Conservation (phyloP, 2,329 filamentous ascomycete species). For the Sclerotinia sclerotiorum region DNA sequence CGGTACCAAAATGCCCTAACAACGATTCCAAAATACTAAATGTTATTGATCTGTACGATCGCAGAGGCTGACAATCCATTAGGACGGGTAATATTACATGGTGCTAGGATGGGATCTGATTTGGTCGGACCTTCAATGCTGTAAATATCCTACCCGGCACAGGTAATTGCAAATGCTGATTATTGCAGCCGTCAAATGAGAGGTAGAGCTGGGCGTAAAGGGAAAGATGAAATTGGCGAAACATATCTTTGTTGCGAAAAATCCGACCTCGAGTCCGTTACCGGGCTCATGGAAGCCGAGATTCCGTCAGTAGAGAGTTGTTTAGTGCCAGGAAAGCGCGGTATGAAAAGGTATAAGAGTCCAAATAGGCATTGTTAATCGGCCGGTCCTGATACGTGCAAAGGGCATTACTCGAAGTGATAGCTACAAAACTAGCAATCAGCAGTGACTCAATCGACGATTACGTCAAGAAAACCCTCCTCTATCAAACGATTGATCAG, state of each 20-base stretch:
- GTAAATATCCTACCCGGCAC: constrained; percentile 39
- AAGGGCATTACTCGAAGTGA: constrained; percentile 69
- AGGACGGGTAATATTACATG: constrained; percentile 68
- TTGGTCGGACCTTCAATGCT: constrained; percentile 77
- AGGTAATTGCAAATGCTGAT: constrained; percentile 31
- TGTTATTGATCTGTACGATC: not conserved
- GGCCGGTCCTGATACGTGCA: constrained; percentile 24
- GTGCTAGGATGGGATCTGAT: constrained; percentile 72
- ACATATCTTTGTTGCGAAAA: constrained; percentile 74
- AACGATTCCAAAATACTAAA: not conserved
- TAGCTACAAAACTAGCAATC: constrained; percentile 66
- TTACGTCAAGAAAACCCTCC: constrained; percentile 66
- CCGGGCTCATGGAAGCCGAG: constrained; percentile 70
- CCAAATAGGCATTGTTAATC: constrained; percentile 3
- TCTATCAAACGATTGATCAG: constrained; percentile 57
- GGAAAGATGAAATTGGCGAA: constrained; percentile 74
- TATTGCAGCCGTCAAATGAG: constrained; percentile 66
- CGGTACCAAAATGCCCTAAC: too few relatives aligned
- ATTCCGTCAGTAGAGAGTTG: constrained; percentile 69
- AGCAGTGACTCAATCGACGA: constrained; percentile 64
- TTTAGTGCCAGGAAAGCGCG: constrained; percentile 63
- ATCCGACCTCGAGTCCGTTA: constrained; percentile 66
- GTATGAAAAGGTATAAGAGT: constrained; percentile 61
- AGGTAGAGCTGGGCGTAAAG: constrained; percentile 73
- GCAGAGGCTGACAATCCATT: not conserved